A percentile compares a stretch with the other conserved stretches of the same genome.
phyloP scores from a whole-genome alignment of 2,329 filamentous ascomycete genomes.

The Diaporthe longicolla region DNA sequence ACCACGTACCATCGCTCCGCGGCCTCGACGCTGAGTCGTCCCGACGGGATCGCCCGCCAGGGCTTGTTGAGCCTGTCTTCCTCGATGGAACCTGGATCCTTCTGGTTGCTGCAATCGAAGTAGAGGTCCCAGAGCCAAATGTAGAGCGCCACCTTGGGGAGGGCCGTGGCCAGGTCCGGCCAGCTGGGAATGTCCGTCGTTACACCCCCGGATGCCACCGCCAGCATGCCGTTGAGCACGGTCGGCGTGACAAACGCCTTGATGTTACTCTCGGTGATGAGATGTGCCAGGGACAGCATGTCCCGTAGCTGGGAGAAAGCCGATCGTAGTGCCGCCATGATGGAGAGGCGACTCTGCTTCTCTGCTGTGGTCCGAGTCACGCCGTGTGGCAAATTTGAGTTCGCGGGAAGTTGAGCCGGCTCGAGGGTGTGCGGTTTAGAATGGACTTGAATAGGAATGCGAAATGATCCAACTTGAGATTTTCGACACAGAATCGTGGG shows the following conservation, averaged over 20 bases:
- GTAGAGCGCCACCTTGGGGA: slow-evolving; percentile 12
- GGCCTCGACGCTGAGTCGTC: slow-evolving; percentile 48
- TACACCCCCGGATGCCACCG: slow-evolving; percentile 37
- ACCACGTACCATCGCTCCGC: slow-evolving; percentile 38
- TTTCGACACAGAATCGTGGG: background rate
- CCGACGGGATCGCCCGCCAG: slow-evolving; percentile 44
- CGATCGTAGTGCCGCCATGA: slow-evolving; percentile 12
- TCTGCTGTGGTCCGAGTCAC: background rate
- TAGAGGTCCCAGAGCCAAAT: slow-evolving; percentile 32
- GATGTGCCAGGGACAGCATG: slow-evolving; percentile 36
- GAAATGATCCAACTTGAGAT: background rate
- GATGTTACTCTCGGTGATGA: slow-evolving; percentile 42
- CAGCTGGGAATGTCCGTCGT: slow-evolving; percentile 35
- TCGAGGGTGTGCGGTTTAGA: background rate
- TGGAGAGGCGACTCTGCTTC: background rate
- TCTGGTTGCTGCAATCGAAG: slow-evolving; percentile 40
- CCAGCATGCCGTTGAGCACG: slow-evolving; percentile 40
- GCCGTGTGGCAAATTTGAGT: background rate
- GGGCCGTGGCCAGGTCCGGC: background rate
- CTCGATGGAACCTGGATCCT: slow-evolving; percentile 32
- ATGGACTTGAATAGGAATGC: background rate
- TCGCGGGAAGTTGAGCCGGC: background rate
- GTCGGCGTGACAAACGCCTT: slow-evolving; percentile 42
- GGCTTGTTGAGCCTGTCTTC: slow-evolving; percentile 44
- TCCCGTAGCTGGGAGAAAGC: slow-evolving; percentile 15